These are phyloP conservation scores for Inonotus obliquus DNA, from an alignment of 1,284 basidiomycete genomes.

Conservation along the genomic window DNA sequence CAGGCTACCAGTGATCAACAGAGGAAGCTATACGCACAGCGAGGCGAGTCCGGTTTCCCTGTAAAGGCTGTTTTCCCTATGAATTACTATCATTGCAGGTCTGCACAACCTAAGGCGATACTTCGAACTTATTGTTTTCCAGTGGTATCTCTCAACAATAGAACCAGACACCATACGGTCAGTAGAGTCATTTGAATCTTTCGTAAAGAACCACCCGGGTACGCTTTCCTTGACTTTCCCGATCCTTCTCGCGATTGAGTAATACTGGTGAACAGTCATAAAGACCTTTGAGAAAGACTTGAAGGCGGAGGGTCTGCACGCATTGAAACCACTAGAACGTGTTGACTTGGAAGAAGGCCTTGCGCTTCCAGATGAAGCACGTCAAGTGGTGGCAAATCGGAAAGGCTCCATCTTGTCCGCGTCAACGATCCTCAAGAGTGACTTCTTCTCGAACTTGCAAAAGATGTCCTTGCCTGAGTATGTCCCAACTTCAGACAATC, in stretches of 20 bases:
- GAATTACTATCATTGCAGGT: slow-evolving; percentile 38
- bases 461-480: slow-evolving; percentile 93
- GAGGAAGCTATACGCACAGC: slow-evolving; percentile 61
- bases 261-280: slow-evolving; percentile 56
- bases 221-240: slow-evolving; percentile 19
- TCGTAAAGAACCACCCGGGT: slow-evolving; percentile 81
- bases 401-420: slow-evolving; percentile 86
- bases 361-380: slow-evolving; percentile 86
- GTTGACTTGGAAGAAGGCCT: slow-evolving; percentile 69
- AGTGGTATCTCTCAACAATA: slow-evolving; percentile 87
- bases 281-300: slow-evolving; percentile 95
- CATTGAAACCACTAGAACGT: slow-evolving; percentile 82
- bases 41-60: slow-evolving; percentile 42
- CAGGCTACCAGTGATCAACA: slow-evolving; percentile 70
- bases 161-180: slow-evolving; percentile 77
- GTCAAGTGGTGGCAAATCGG: slow-evolving; percentile 79
- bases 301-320: slow-evolving; percentile 70
- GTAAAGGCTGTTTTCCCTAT: slow-evolving; percentile 1
- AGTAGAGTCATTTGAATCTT: slow-evolving; percentile 76
- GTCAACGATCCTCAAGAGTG: slow-evolving; percentile 94
- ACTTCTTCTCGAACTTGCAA: slow-evolving; percentile 93
- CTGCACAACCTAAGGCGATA: slow-evolving; percentile 82
- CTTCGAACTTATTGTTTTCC: slow-evolving; percentile 91
- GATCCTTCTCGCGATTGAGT: neutral
- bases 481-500: slow-evolving; percentile 23